Percentiles rank a stretch among this genome's conserved stretches.
These are phyloP conservation scores for Bauhinia variegata DNA, from an alignment of 306 rosid species.

Conservation along the genomic window DNA sequence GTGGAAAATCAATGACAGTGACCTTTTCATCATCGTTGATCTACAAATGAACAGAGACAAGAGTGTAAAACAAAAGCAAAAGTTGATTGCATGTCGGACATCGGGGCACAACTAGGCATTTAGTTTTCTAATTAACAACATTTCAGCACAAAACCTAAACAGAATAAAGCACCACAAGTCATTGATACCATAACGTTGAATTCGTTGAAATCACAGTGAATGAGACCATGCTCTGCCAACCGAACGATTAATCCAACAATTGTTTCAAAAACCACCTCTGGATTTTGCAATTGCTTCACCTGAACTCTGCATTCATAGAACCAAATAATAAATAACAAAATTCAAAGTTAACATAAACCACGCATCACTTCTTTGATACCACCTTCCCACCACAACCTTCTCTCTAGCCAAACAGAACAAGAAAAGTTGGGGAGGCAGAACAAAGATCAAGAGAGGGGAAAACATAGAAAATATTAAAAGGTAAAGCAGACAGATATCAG, in stretches of 20 bases:
- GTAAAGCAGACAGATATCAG: not conserved
- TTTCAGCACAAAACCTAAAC: conserved; percentile 1
- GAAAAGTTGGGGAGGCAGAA: not conserved
- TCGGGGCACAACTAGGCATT: conserved; percentile 3
- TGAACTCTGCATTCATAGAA: conserved; percentile 68
- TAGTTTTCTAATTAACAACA: conserved; percentile 7
- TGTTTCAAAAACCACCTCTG: conserved; percentile 76
- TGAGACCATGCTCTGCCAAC: conserved; percentile 89
- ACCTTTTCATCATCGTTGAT: conserved; percentile 82
- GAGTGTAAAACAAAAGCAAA: conserved; percentile 22
- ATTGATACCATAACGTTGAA: conserved; percentile 86
- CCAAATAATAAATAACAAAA: conserved; percentile 5
- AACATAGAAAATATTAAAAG: conserved; percentile 9
- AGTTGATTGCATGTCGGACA: conserved; percentile 13
- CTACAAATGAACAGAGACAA: conserved; percentile 46
- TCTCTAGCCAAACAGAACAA: not conserved
- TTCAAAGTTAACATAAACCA: conserved; percentile 3
- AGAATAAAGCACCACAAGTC: conserved; percentile 14
- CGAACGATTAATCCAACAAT: conserved; percentile 74
- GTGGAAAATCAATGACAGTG: conserved; percentile 94
- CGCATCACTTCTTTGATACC: not conserved
- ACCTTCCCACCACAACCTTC: not conserved
- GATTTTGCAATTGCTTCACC: conserved; percentile 85
- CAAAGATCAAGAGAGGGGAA: not conserved
- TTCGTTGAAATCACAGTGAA: conserved; percentile 95